Conservation (phyloP, 768 basidiomycete genomes). For the Leccinum aurantiacum region DNA sequence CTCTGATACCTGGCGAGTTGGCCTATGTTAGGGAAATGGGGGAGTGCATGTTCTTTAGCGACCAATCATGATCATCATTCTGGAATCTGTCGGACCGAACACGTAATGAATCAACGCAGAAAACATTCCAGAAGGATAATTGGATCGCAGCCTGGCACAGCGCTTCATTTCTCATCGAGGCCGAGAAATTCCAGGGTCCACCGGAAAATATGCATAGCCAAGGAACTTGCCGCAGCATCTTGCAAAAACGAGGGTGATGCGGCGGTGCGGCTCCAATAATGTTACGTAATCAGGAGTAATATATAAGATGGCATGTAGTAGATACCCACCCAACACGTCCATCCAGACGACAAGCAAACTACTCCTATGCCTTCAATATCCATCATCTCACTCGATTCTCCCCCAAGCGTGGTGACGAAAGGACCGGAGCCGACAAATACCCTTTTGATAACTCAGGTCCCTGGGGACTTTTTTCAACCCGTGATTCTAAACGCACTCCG, state of each 20-base stretch:
- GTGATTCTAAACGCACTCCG: slow-evolving; percentile 62
- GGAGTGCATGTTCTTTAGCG: neutral
- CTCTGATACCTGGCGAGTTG: slow-evolving; percentile 9
- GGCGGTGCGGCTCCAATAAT: neutral
- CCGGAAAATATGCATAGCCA: slow-evolving; percentile 20
- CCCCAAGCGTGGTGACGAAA: neutral
- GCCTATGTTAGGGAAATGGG: neutral
- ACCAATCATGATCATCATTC: slow-evolving; percentile 9
- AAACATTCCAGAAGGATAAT: slow-evolving; percentile 18
- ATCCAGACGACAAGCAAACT: slow-evolving; percentile 2
- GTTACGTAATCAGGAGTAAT: slow-evolving; percentile 20
- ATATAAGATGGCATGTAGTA: slow-evolving; percentile 6
- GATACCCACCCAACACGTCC: slow-evolving; percentile 4
- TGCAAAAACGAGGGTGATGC: slow-evolving; percentile 6
- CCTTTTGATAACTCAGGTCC: slow-evolving; percentile 76
- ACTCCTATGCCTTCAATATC: slow-evolving; percentile 30
- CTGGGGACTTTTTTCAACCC: slow-evolving; percentile 75
- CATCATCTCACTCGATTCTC: slow-evolving; percentile 21
- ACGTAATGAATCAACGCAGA: slow-evolving; percentile 14
- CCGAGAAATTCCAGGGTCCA: slow-evolving; percentile 10
- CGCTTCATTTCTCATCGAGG: slow-evolving; percentile 1
- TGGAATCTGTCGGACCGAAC: neutral
- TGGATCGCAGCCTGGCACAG: slow-evolving; percentile 11
- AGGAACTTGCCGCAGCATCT: slow-evolving; percentile 1
- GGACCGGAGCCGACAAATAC: slow-evolving; percentile 64